Percentiles rank a stretch among this genome's conserved stretches.
These are phyloP conservation scores for Leishmania martiniquensis DNA, from an alignment of 208 protist genomes.

Conservation along the genomic window DNA sequence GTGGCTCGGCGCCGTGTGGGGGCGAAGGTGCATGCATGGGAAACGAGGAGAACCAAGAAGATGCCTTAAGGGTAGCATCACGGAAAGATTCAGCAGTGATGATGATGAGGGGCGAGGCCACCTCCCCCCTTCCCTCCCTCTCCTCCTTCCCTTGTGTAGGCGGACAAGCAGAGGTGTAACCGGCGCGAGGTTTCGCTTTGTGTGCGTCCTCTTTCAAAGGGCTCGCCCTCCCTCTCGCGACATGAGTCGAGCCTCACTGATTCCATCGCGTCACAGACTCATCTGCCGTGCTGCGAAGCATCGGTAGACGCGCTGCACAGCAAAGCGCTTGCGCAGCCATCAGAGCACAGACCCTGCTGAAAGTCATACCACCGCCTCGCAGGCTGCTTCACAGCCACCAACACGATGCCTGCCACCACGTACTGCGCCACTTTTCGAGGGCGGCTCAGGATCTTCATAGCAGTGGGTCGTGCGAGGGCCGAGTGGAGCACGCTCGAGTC, in stretches of 20 bases:
- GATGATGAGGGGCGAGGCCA: too few species aligned
- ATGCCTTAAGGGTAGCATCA: too few species aligned
- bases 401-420: neutral
- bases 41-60: too few species aligned
- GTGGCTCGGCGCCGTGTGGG: neutral
- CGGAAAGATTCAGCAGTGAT: too few species aligned
- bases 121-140: too few species aligned
- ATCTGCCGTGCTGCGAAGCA: neutral
- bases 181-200: too few species aligned
- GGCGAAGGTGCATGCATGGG: too few species aligned
- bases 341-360: neutral
- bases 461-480: neutral
- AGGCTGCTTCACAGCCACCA: neutral
- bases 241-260: neutral
- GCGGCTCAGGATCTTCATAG: neutral
- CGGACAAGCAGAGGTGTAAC: too few species aligned
- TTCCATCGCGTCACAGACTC: neutral
- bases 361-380: neutral
- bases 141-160: too few species aligned
- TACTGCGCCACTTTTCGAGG: neutral
- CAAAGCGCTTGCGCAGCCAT: neutral
- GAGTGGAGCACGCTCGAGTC: neutral
- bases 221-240: neutral
- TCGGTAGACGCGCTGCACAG: neutral
- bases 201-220: too few species aligned